These are phyloP conservation scores for Colletotrichum sublineola DNA, from an alignment of 2,329 filamentous ascomycete species.

Conservation along the genomic window DNA sequence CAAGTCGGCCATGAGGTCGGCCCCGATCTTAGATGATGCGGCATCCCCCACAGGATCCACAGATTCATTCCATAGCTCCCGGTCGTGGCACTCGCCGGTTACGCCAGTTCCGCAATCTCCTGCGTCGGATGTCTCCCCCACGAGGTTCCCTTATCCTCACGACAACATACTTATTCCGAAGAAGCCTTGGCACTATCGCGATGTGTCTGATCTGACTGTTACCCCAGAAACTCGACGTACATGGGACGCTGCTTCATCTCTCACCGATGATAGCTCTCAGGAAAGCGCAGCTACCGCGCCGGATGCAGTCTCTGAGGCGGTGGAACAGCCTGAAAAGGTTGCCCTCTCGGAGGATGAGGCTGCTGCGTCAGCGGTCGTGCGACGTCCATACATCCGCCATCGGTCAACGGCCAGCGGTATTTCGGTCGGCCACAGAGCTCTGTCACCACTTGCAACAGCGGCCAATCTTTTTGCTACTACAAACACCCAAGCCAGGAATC, in stretches of 20 bases:
- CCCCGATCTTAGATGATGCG: slow-evolving; percentile 40
- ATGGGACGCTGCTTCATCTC: slow-evolving; percentile 49
- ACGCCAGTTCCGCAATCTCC: slow-evolving; percentile 61
- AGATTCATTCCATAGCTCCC: slow-evolving; percentile 68
- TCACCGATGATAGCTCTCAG: slow-evolving; percentile 46
- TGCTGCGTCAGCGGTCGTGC: slow-evolving; percentile 46
- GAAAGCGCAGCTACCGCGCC: slow-evolving; percentile 47
- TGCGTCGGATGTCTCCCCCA: slow-evolving; percentile 53
- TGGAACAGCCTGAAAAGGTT: slow-evolving; percentile 32
- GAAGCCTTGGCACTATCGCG: slow-evolving; percentile 48
- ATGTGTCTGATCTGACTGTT: slow-evolving; percentile 51
- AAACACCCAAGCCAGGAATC: slow-evolving; percentile 44
- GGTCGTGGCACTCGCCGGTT: slow-evolving; percentile 64
- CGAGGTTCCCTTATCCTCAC: slow-evolving; percentile 55
- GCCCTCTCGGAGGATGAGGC: slow-evolving; percentile 37
- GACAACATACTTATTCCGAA: slow-evolving; percentile 55
- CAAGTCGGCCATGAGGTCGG: slow-evolving; percentile 42
- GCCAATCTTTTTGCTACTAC: slow-evolving; percentile 74
- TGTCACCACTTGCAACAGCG: slow-evolving; percentile 77
- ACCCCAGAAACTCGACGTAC: slow-evolving; percentile 50
- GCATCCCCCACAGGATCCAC: slow-evolving; percentile 61
- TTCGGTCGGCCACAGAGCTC: slow-evolving; percentile 66
- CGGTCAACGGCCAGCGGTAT: slow-evolving; percentile 67
- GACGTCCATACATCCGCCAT: slow-evolving; percentile 61
- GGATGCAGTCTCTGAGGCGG: slow-evolving; percentile 35